phyloP scores from a whole-genome alignment of 169 alveolate genomes.

The Eimeria zaria region DNA sequence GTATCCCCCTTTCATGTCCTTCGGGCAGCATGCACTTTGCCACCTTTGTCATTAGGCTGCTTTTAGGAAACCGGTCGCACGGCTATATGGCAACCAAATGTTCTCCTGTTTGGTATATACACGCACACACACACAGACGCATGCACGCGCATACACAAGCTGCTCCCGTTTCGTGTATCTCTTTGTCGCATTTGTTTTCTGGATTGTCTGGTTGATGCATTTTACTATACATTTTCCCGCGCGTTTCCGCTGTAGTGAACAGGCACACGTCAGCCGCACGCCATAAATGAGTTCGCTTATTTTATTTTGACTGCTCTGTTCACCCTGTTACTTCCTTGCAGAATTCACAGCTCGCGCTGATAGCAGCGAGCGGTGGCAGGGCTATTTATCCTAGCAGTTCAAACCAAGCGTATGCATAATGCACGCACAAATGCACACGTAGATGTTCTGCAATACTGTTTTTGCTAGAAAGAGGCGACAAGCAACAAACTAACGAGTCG shows the following conservation, averaged over 20 bases:
- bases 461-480: neutral
- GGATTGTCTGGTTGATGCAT: neutral
- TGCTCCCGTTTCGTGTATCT: no score
- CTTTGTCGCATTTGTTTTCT: no score
- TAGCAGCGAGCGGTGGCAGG: conserved; percentile 21
- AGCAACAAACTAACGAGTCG: neutral
- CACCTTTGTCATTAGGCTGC: no score
- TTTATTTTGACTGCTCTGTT: neutral
- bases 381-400: neutral
- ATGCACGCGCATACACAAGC: no score
- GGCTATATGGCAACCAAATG: no score
- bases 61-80: no score
- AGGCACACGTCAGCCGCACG: neutral
- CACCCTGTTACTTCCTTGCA: neutral
- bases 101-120: no score
- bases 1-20: no score
- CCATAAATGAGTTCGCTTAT: neutral
- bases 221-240: neutral
- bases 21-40: no score
- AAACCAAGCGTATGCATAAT: neutral
- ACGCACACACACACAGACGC: no score
- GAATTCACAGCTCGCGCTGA: neutral
- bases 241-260: neutral
- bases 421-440: neutral
- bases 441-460: neutral